A percentile compares a stretch with the other conserved stretches of the same genome.
Conservation (phyloP, 2,329 filamentous ascomycete genomes). For the Blumeriella jaapii region DNA sequence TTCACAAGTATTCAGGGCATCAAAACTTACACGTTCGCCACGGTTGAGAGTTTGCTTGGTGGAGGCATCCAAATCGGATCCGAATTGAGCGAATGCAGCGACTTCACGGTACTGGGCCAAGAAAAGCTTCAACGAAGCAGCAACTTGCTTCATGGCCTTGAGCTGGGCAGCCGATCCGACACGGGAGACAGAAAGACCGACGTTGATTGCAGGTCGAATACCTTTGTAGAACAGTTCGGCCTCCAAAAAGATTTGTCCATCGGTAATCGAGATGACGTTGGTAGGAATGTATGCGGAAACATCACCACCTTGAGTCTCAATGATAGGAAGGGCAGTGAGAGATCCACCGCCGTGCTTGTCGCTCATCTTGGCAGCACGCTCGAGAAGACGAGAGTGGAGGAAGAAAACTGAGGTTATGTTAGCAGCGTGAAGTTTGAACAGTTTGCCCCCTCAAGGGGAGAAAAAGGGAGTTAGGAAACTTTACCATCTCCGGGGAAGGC, state of each 20-base stretch:
- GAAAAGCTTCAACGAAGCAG: slow-evolving; percentile 99
- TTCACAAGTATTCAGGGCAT: slow-evolving; percentile 11
- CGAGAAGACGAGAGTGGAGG: slow-evolving; percentile 96
- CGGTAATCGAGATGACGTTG: slow-evolving; percentile 99
- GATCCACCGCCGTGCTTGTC: slow-evolving; percentile 90
- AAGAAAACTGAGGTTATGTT: slow-evolving; percentile 83
- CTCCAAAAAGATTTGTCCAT: slow-evolving; percentile 99
- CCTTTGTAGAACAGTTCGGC: slow-evolving; percentile 99
- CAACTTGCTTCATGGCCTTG: slow-evolving; percentile 99
- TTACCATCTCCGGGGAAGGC: slow-evolving; percentile 92
- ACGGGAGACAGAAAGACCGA: slow-evolving; percentile 99
- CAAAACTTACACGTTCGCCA: slow-evolving; percentile 79
- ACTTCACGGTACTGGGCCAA: slow-evolving; percentile 99
- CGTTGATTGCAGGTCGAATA: slow-evolving; percentile 99
- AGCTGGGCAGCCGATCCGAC: slow-evolving; percentile 99
- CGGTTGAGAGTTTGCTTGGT: slow-evolving; percentile 97
- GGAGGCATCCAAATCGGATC: slow-evolving; percentile 96
- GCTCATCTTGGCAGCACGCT: slow-evolving; percentile 99
- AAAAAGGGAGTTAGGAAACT: too few species aligned
- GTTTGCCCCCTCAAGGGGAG: too few species aligned
- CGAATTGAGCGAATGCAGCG: slow-evolving; percentile 98
- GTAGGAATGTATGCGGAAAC: slow-evolving; percentile 99
- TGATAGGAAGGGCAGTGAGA: slow-evolving; percentile 91
- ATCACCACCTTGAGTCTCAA: slow-evolving; percentile 99
- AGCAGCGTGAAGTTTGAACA: too few species aligned